Evolutionary conservation across 345 rosid genomes (phyloP), one percentile per base, ranked within the genome.

Genomic region (Physaria fendleri): DNA sequence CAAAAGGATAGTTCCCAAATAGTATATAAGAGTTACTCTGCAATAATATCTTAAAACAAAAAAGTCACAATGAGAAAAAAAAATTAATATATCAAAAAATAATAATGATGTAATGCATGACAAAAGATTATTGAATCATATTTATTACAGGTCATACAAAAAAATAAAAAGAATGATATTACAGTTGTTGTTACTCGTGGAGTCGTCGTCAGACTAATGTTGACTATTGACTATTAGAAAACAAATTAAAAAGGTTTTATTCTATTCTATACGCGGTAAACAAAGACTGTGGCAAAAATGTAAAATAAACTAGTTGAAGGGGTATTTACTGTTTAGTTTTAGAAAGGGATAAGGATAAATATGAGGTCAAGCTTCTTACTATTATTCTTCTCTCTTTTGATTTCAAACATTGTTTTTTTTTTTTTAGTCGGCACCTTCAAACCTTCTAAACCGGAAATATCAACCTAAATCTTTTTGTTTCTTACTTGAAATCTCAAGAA

Each of bases 291-390:
- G 74, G 74, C 69, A 62, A 24, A 56, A 10, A 23, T 1, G 74
- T 70, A 55, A 70, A 40, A n/a, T 0, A 0, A 37, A 63, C 14
- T 5, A 62, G 69, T 70, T 59, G 55, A 47, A 56, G 64, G 67
- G 74, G 52, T 24, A 62, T 12, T n/a, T n/a, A n/a, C n/a, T n/a
- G n/a, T 47, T 70, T 56, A 0, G n/a, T 24, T 12, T 0, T 8
- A 11, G 15, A 51, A 68, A 45, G 57, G 54, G 73, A 69, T 69
- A 53, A 55, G 69, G 69, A 63, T 62, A 62, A 62, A 52, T 62
- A 18, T 46, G 64, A 56, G 59, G n/a, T 22, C 6, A 24, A 52
- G 58, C 42, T 42, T 2, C 45, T n/a, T 34, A 34, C 13, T 53
- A 37, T 39, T 56, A 56, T 63, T 63, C 68, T 38, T 18, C 11